Base-by-base conservation (phyloP, 129 eudicot genomes). In the Scalesia atractyloides region DNA sequence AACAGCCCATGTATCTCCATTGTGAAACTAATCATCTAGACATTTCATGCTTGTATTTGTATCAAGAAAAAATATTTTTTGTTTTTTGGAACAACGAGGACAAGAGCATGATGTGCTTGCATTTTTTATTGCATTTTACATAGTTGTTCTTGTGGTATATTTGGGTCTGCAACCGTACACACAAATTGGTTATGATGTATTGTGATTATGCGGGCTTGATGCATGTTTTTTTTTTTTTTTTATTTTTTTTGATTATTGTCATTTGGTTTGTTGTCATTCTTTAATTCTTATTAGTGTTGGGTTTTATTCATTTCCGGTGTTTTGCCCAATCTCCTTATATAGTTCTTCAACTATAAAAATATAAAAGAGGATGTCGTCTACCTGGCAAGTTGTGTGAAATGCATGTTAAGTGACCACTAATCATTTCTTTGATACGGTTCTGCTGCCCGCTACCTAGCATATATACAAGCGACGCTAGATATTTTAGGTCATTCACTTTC, bases 1-100 rank as follows among this genome's bases (percentile, higher is more conserved):
- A 86, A 87, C 87, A 24, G 69, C 79, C 19, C 66, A 60, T 60
- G 66, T 60, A 30, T 60, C 95, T 36, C 86, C 84, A 47, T 64
- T 92, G 82, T 92, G 82, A 83, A n/a, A 68, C 11, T 50, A 13
- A 2, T 1, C 4, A n/a, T 9, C 37, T 46, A 7, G 57, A 20
- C 11, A 15, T 76, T 41, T 44, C 49, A 53, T 65, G 66, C 54
- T 74, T 64, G 79, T 76, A 58, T 57, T 56, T 65, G 37, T 60
- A 13, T 20, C 1, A 70, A 63, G 66, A 78, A 70, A 76, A 30
- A 54, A 54, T 7, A 37, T 48, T 26, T 53, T 0, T 61, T 34
- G 0, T 20, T 14, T 15, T 16, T 20, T 66, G 8, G 20, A 4
- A n/a, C n/a, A 58, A 58, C 39, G 5, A 26, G 39, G 16, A 26